Evolutionary conservation across 2,329 filamentous ascomycete genomes (phyloP).

Genomic region (Canariomyces notabilis): DNA sequence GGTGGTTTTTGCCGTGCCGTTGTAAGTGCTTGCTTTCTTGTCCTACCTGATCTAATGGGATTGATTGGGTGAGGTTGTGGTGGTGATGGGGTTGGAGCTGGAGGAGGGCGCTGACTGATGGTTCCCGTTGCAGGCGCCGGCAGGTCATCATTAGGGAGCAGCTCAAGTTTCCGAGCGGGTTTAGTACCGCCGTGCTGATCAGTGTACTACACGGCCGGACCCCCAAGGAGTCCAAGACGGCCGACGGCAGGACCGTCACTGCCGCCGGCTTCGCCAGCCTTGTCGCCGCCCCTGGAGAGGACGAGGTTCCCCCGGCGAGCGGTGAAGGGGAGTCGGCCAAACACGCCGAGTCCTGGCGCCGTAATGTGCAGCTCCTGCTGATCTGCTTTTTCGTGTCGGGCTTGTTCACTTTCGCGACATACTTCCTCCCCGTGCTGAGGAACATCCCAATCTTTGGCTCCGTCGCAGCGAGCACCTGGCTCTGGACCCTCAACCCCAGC

Average conservation of each 20-base stretch:
- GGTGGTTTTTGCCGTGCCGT: conserved; percentile 89
- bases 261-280: conserved; percentile 27
- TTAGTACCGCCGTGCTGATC: conserved; percentile 91
- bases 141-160: conserved; percentile 93
- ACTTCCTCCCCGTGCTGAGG: conserved; percentile 81
- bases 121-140: conserved; percentile 44
- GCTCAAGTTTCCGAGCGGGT: conserved; percentile 90
- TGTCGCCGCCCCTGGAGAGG: conserved; percentile 15
- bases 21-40: conserved; percentile 38
- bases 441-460: conserved; percentile 83
- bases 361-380: conserved; percentile 51
- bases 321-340: conserved; percentile 28
- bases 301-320: conserved; percentile 7
- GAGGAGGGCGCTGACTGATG: conserved; percentile 28
- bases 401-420: conserved; percentile 72
- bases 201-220: conserved; percentile 72
- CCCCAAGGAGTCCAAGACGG: conserved; percentile 13
- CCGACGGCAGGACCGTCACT: conserved; percentile 2
- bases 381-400: conserved; percentile 56
- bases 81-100: background rate
- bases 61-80: background rate
- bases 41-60: no score
- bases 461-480: conserved; percentile 70
- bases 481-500: conserved; percentile 94
- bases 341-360: conserved; percentile 33